phyloP scores from a whole-genome alignment of 108 stramenopile species.

The Nitzschia sp. region DNA sequence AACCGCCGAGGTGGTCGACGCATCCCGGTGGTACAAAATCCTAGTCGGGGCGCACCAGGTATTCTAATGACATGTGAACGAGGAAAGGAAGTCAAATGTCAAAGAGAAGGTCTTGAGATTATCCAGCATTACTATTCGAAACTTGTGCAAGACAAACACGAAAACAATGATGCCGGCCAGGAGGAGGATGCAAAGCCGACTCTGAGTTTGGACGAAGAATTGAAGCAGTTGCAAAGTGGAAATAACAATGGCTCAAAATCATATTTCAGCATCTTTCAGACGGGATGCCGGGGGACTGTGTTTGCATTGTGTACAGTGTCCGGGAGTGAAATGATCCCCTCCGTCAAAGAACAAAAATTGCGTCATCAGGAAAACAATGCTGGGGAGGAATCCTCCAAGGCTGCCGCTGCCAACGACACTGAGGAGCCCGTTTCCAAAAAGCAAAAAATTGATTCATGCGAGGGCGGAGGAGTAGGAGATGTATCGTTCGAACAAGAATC shows the following conservation, averaged over 20 bases:
- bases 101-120: conserved; percentile 78
- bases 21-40: conserved; percentile 10
- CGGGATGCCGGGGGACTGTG: conserved; percentile 68
- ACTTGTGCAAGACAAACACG: background rate
- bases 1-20: background rate
- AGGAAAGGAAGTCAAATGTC: conserved; percentile 67
- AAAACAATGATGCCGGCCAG: conserved; percentile 6
- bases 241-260: conserved; percentile 1
- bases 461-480: too few species aligned
- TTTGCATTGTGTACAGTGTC: conserved; percentile 60
- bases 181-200: conserved; percentile 12
- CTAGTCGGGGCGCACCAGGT: conserved; percentile 67
- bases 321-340: conserved; percentile 48
- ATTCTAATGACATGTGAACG: conserved; percentile 75
- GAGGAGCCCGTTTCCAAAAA: background rate
- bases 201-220: conserved; percentile 77
- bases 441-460: background rate
- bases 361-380: background rate
- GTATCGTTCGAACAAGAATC: background rate
- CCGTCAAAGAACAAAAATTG: conserved; percentile 29
- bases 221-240: conserved; percentile 54
- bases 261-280: conserved; percentile 57
- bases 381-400: background rate
- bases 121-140: conserved; percentile 57
- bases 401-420: too few species aligned